A percentile compares a stretch with the other conserved stretches of the same genome.
phyloP scores from a whole-genome alignment of 73 alveolate genomes.

The Stentor coeruleus region DNA sequence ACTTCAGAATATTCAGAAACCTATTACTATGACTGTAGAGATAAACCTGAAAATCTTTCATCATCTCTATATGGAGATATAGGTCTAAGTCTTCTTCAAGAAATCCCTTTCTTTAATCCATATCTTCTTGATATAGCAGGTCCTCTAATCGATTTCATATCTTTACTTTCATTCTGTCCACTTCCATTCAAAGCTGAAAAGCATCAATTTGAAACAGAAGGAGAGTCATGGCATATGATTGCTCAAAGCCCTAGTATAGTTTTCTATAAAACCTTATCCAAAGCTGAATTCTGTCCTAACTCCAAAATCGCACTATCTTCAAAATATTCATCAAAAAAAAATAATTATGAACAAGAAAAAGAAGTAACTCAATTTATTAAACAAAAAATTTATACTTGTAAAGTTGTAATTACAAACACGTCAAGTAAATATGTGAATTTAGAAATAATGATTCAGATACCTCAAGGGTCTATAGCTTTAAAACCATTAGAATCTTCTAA shows the following conservation, averaged over 20 bases:
- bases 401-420: slow-evolving; percentile 20
- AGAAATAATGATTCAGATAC: neutral
- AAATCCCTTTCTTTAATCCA: neutral
- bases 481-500: slow-evolving; percentile 48
- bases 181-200: slow-evolving; percentile 58
- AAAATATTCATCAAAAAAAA: neutral
- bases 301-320: slow-evolving; percentile 41
- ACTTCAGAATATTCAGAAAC: neutral
- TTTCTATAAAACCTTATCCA: slow-evolving; percentile 65
- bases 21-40: neutral
- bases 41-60: neutral
- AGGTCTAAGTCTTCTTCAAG: neutral
- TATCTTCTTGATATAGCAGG: neutral
- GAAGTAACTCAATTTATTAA: neutral
- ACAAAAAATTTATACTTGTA: neutral
- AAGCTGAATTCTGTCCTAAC: slow-evolving; percentile 47
- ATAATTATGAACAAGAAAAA: slow-evolving; percentile 27
- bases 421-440: neutral
- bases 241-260: slow-evolving; percentile 53
- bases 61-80: neutral
- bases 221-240: slow-evolving; percentile 49
- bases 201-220: slow-evolving; percentile 60
- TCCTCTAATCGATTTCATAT: neutral
- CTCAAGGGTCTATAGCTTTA: slow-evolving; percentile 22
- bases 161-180: slow-evolving; percentile 51